Evolutionary conservation across 257 asterid species (phyloP).

Genomic region (Solanum arcanum): DNA sequence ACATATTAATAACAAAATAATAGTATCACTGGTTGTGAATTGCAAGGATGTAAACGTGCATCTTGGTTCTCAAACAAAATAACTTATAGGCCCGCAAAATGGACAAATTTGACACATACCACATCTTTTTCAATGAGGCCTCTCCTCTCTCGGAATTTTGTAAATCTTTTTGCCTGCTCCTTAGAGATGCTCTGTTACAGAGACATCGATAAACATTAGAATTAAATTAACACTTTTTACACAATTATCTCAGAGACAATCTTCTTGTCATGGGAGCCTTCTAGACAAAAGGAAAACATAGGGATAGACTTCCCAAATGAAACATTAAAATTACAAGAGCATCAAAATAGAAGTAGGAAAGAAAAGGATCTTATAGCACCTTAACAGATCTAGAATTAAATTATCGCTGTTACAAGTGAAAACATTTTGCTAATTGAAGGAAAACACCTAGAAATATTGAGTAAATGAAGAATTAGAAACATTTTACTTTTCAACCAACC

Average conservation of each 20-base stretch:
- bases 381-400: not conserved
- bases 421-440: not conserved
- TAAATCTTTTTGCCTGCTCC: constrained; percentile 83
- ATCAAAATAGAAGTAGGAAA: not conserved
- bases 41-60: not conserved
- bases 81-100: not conserved
- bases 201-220: not conserved
- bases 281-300: not conserved
- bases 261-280: not conserved
- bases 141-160: constrained; percentile 97
- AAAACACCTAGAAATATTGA: not conserved
- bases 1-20: not conserved
- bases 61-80: not conserved
- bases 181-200: constrained; percentile 60
- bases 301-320: not conserved
- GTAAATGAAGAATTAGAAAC: not conserved
- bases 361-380: not conserved
- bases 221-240: not conserved
- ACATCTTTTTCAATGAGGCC: constrained; percentile 97
- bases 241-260: not conserved
- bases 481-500: not conserved
- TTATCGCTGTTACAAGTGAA: not conserved
- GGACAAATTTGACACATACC: constrained; percentile 34
- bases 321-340: not conserved
- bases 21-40: not conserved